Conservation (phyloP, 2,329 filamentous ascomycete genomes). For the Orbilia quercus region DNA sequence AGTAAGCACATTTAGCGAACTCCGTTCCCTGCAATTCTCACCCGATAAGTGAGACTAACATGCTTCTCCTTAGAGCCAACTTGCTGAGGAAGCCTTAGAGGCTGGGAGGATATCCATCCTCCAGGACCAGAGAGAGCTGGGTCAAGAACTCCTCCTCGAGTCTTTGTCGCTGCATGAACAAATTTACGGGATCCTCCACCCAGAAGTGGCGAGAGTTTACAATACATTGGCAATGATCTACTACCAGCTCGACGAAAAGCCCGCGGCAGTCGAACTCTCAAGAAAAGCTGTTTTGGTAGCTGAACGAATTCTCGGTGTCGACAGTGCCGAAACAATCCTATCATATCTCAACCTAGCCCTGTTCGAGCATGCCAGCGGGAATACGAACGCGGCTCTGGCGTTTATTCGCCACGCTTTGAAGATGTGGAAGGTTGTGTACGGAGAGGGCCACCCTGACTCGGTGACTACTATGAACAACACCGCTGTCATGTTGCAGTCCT, state of each 20-base stretch:
- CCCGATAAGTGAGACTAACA: neutral
- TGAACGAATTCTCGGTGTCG: conserved; percentile 91
- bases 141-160: conserved; percentile 94
- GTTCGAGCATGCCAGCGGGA: conserved; percentile 90
- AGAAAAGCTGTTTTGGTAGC: conserved; percentile 96
- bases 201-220: conserved; percentile 94
- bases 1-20: conserved; percentile 61
- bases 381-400: conserved; percentile 85
- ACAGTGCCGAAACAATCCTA: conserved; percentile 91
- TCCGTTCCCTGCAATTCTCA: neutral
- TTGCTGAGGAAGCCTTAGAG: conserved; percentile 95
- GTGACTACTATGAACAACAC: conserved; percentile 99
- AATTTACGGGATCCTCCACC: conserved; percentile 96
- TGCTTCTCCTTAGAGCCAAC: conserved; percentile 69
- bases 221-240: conserved; percentile 95
- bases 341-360: conserved; percentile 96
- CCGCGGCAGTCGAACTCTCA: conserved; percentile 91
- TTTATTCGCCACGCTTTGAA: conserved; percentile 93
- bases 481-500: conserved; percentile 95
- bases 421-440: conserved; percentile 97
- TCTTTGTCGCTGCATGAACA: conserved; percentile 96
- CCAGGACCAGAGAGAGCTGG: conserved; percentile 93
- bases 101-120: conserved; percentile 95
- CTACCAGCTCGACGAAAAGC: conserved; percentile 98
- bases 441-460: conserved; percentile 90